These are phyloP conservation scores for Monilinia fructicola DNA, from an alignment of 2,329 filamentous ascomycete genomes.

Conservation along the genomic window DNA sequence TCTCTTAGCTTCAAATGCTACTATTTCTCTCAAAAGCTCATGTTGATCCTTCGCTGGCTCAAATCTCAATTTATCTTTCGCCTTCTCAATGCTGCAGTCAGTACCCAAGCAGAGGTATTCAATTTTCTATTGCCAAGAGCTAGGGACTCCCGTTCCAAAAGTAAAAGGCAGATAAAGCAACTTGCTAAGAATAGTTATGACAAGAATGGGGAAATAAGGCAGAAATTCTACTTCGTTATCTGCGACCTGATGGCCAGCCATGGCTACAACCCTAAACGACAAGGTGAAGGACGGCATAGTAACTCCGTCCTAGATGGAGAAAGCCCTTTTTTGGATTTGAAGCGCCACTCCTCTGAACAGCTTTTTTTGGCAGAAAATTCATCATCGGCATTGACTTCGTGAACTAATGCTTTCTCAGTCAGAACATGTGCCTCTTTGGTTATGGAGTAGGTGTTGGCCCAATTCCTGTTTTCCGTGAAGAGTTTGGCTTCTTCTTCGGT, in stretches of 20 bases:
- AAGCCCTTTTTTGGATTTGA: slow-evolving; percentile 29
- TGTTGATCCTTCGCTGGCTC: slow-evolving; percentile 22
- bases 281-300: slow-evolving; percentile 40
- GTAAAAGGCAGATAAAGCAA: slow-evolving; percentile 1
- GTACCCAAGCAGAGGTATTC: slow-evolving; percentile 15
- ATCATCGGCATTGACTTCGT: not conserved
- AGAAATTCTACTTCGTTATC: not conserved
- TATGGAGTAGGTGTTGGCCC: too few species aligned
- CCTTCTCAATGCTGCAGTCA: slow-evolving; percentile 24
- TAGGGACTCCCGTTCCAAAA: not conserved
- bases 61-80: slow-evolving; percentile 24
- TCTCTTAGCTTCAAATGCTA: not conserved
- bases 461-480: too few species aligned
- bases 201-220: not conserved
- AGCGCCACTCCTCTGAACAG: not conserved
- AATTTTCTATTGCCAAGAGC: slow-evolving; percentile 7
- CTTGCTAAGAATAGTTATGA: not conserved
- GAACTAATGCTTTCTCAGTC: slow-evolving; percentile 39
- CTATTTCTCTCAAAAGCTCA: slow-evolving; percentile 16
- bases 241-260: not conserved
- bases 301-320: slow-evolving; percentile 42
- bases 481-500: too few species aligned
- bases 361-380: not conserved
- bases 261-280: not conserved
- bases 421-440: slow-evolving; percentile 51